Conservation (phyloP, 2,329 filamentous ascomycete genomes). For the Fusarium pseudoanthophilum region DNA sequence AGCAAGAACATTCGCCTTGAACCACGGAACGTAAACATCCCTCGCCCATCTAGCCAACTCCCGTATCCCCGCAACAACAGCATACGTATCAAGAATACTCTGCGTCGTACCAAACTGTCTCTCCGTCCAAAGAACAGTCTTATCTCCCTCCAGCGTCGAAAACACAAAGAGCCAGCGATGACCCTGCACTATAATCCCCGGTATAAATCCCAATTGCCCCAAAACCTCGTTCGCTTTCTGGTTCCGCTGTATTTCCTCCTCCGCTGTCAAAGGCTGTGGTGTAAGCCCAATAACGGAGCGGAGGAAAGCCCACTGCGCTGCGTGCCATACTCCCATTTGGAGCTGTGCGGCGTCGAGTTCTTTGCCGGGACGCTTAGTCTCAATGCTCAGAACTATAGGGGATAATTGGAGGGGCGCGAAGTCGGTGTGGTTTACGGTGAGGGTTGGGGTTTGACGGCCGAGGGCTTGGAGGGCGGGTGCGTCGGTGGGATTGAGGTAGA, state of each 20-base stretch:
- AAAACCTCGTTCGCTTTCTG: neutral
- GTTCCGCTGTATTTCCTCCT: neutral
- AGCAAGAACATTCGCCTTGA: neutral
- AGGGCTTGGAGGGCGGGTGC: slow-evolving; percentile 8
- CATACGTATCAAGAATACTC: slow-evolving; percentile 24
- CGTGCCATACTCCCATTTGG: slow-evolving; percentile 32
- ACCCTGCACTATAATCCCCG: slow-evolving; percentile 33
- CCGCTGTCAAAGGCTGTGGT: neutral
- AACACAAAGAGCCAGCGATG: slow-evolving; percentile 37
- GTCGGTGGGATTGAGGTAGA: neutral
- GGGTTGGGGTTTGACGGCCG: slow-evolving; percentile 11
- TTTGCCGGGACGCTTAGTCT: slow-evolving; percentile 28
- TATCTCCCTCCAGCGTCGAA: slow-evolving; percentile 20
- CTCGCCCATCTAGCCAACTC: slow-evolving; percentile 22
- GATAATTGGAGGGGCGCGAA: slow-evolving; percentile 15
- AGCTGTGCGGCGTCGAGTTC: slow-evolving; percentile 19
- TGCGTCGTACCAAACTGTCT: slow-evolving; percentile 33
- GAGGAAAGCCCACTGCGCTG: slow-evolving; percentile 28
- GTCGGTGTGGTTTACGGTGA: slow-evolving; percentile 29
- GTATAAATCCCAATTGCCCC: slow-evolving; percentile 25
- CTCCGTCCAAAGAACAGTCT: slow-evolving; percentile 34
- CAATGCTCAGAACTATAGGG: slow-evolving; percentile 25
- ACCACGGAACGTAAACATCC: slow-evolving; percentile 34
- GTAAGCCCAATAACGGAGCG: neutral
- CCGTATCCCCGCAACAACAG: slow-evolving; percentile 28